Evolutionary conservation across 1,284 basidiomycete species (phyloP).

Genomic region (Pseudomicrostroma phylloplanum): DNA sequence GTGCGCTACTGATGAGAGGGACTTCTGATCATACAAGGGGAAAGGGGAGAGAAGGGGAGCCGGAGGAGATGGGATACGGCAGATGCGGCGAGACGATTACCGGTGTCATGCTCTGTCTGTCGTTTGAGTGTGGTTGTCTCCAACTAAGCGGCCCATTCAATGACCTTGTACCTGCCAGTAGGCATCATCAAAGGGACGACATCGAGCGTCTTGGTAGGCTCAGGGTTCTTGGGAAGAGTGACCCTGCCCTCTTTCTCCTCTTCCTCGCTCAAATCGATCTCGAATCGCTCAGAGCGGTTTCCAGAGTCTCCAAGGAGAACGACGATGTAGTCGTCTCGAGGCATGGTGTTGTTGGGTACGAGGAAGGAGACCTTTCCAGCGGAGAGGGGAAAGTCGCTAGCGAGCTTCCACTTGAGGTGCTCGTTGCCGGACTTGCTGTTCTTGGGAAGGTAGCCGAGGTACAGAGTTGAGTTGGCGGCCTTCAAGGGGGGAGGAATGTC

Average conservation of each 20-base stretch:
- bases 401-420: conserved; percentile 20
- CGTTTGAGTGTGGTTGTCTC: no score
- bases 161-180: no score
- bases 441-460: conserved; percentile 20
- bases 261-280: conserved; percentile 15
- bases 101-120: no score
- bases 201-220: no score
- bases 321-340: conserved; percentile 27
- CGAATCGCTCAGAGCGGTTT: conserved; percentile 26
- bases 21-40: no score
- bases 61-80: no score
- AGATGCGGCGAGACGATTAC: no score
- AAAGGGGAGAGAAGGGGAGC: no score
- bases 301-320: conserved; percentile 33
- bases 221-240: no score
- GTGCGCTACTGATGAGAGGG: no score
- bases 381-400: conserved; percentile 18
- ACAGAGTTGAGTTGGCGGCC: conserved; percentile 14
- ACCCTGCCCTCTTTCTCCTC: no score
- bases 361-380: conserved; percentile 18
- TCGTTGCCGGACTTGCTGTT: conserved; percentile 4
- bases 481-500: conserved; percentile 15
- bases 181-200: no score
- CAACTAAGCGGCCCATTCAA: not conserved
- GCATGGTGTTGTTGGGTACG: conserved; percentile 17